Evolutionary conservation across 768 basidiomycete species (phyloP), one percentile per base, ranked within the genome.

Genomic region (Leccinum pellstonianum): DNA sequence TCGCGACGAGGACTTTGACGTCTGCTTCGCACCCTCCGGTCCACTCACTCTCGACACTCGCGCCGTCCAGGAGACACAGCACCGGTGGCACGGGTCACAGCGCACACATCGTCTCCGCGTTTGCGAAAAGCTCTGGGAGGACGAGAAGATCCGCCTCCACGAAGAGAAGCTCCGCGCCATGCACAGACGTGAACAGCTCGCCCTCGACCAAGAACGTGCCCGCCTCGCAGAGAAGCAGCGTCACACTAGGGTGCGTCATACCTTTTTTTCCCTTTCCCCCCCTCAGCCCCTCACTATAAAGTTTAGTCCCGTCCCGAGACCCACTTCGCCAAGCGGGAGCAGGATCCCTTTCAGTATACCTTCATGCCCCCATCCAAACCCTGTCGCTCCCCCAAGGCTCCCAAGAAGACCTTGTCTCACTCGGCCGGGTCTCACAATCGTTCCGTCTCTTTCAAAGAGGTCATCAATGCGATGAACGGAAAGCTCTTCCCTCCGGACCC

Each of bases 391-490:
- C 35, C 72, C 61, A 53, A 60, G 29, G 8, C 61, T 3, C 15
- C 43, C 46, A 67, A 64, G 54, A 63, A 61, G 48, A 7, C 29
- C 17, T 25, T 50, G 21, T 8, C 48, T 3, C 52, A 49, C 25
- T 60, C 69, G 1, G 23, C 70, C 23, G 63, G 57, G 4, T 61
- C 54, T 38, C 62, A 37, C 10, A 70, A 76, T 21, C 75, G 76
- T 21, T 64, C 77, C 7, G 79, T 87, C 11, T 70, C 82, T 1
- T 87, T 87, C 70, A 76, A 77, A 52, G 83, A 85, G 37, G 85
- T 87, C 53, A 71, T 84, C 48, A 68, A 68, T 49, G 80, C 81
- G 67, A 86, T 87, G 83, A 77, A 81, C 46, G 86, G 86, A 5
- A 75, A 78, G 5, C 75, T 87, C 19, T 87, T 87, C 64, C 83